These are phyloP conservation scores for Saturnispora zaruensis DNA, from an alignment of 805 yeast genomes.

Conservation along the genomic window DNA sequence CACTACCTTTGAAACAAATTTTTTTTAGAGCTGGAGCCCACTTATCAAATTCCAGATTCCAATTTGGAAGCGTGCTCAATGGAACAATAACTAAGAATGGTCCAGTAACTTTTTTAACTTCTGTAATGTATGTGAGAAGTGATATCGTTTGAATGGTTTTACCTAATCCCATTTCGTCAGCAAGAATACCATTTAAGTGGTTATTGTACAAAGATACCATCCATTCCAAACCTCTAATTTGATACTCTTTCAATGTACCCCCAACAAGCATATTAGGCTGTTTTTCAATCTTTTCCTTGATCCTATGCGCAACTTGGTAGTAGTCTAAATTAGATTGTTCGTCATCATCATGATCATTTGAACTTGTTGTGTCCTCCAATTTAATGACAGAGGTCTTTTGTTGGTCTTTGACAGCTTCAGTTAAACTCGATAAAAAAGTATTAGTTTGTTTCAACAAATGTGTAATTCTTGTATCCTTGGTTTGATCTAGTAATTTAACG, in stretches of 20 bases:
- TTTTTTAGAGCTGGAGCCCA: constrained; percentile 80
- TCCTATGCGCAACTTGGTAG: constrained; percentile 72
- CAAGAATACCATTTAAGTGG: constrained; percentile 53
- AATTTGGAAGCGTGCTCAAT: constrained; percentile 72
- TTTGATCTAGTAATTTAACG: constrained; percentile 72
- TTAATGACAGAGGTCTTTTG: constrained; percentile 45
- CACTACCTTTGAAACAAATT: constrained; percentile 71
- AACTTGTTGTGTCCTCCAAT: constrained; percentile 16
- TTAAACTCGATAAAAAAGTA: constrained; percentile 64
- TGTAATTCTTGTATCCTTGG: constrained; percentile 81
- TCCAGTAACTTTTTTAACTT: constrained; percentile 54
- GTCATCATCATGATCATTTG: constrained; percentile 33
- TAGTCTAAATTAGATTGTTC: constrained; percentile 63
- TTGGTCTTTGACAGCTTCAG: constrained; percentile 71
- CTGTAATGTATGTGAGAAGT: constrained; percentile 60
- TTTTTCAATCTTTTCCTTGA: constrained; percentile 54
- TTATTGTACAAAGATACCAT: constrained; percentile 57
- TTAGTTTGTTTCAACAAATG: constrained; percentile 77
- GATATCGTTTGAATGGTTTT: constrained; percentile 74
- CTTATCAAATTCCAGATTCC: constrained; percentile 79
- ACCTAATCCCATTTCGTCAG: constrained; percentile 65
- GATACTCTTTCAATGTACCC: constrained; percentile 74
- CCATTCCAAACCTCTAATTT: constrained; percentile 55
- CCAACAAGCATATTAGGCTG: constrained; percentile 70
- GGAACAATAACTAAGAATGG: constrained; percentile 79